Conservation (phyloP, 1,139 yeast genomes). For the Yamadazyma dushanensis region DNA sequence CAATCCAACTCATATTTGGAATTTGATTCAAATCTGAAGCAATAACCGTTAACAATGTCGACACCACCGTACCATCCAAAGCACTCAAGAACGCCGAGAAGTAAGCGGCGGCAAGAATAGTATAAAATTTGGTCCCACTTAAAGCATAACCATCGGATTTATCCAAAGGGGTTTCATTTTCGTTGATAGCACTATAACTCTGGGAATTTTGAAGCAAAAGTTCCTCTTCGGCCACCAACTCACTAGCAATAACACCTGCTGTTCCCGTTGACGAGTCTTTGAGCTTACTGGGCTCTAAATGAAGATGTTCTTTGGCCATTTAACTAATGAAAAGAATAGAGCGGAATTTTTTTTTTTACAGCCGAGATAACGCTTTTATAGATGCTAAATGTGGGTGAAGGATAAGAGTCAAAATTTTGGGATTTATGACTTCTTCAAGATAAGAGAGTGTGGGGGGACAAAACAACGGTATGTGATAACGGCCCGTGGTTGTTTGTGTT, state of each 20-base stretch:
- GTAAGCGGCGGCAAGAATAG: conserved; percentile 36
- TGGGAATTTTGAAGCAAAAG: conserved; percentile 18
- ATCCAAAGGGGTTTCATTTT: conserved; percentile 4
- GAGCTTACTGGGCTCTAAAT: conserved; percentile 26
- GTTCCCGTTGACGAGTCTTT: conserved; percentile 41
- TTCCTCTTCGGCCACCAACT: conserved; percentile 43
- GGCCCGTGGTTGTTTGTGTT: too few species aligned
- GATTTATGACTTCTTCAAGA: too few species aligned
- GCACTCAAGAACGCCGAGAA: conserved; percentile 46
- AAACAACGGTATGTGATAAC: too few species aligned
- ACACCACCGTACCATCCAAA: conserved; percentile 45
- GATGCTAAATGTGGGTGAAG: too few species aligned
- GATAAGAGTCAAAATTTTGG: too few species aligned
- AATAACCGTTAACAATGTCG: conserved; percentile 41
- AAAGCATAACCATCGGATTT: conserved; percentile 27
- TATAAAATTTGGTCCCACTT: conserved; percentile 30
- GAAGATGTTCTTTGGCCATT: conserved; percentile 4
- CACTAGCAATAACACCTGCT: conserved; percentile 51
- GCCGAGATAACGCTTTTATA: too few species aligned
- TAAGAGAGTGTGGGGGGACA: too few species aligned
- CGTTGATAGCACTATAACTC: conserved; percentile 16
- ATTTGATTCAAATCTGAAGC: conserved; percentile 46
- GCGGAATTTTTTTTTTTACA: too few species aligned
- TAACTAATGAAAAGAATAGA: too few species aligned
- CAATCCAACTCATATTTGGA: conserved; percentile 47